These are phyloP conservation scores for Salisapilia sapeloensis DNA, from an alignment of 352 stramenopile species.

Conservation along the genomic window DNA sequence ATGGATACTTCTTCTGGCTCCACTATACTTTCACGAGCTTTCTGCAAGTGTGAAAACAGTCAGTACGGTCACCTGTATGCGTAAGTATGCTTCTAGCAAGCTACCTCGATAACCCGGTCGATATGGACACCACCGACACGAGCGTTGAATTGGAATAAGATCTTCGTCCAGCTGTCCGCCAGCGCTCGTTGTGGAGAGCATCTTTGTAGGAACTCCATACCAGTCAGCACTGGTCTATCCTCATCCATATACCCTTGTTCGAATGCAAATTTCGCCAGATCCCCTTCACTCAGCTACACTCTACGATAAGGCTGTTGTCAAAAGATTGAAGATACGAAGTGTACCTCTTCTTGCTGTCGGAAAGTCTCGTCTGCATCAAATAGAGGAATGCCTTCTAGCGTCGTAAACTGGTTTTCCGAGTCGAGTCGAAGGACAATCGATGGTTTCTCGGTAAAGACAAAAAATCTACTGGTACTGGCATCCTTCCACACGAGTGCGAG, in stretches of 20 bases:
- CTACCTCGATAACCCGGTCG: slow-evolving; percentile 45
- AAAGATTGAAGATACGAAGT: slow-evolving; percentile 2
- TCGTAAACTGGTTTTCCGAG: slow-evolving; percentile 25
- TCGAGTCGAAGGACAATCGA: slow-evolving; percentile 58
- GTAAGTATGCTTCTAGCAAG: no score
- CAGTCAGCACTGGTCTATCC: slow-evolving; percentile 21
- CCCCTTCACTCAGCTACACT: slow-evolving; percentile 40
- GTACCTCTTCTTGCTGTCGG: slow-evolving; percentile 46
- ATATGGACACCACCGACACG: slow-evolving; percentile 39
- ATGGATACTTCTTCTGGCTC: no score
- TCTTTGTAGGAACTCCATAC: slow-evolving; percentile 45
- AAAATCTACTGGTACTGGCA: slow-evolving; percentile 64
- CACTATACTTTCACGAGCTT: no score
- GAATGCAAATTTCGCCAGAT: slow-evolving; percentile 67
- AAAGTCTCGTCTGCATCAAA: slow-evolving; percentile 23
- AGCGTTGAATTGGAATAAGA: slow-evolving; percentile 69
- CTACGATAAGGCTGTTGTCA: background rate
- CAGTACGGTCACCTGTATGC: no score
- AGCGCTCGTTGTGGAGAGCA: slow-evolving; percentile 71
- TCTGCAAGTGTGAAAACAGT: no score
- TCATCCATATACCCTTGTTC: slow-evolving; percentile 34
- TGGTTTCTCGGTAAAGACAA: slow-evolving; percentile 44
- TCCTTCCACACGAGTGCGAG: slow-evolving; percentile 86
- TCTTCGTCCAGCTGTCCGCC: slow-evolving; percentile 81
- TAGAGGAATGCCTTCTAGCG: slow-evolving; percentile 54